A percentile compares a stretch with the other conserved stretches of the same genome.
Evolutionary conservation across 2,329 filamentous ascomycete genomes (phyloP).

Genomic region (Phyllosticta capitalensis): DNA sequence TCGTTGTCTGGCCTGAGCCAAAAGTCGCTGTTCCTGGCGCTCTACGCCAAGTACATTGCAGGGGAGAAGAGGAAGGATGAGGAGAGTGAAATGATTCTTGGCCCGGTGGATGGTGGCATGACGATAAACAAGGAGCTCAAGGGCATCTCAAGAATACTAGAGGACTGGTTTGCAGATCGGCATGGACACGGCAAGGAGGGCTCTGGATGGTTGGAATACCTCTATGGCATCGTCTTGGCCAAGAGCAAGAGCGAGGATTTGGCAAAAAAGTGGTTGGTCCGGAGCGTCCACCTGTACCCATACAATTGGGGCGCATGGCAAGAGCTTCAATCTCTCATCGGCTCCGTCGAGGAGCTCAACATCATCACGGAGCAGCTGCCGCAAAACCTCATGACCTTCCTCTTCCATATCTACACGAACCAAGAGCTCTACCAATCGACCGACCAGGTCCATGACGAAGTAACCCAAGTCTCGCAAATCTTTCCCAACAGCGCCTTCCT

Average conservation of each 20-base stretch:
- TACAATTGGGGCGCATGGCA: conserved; percentile 98
- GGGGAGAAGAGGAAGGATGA: conserved; percentile 96
- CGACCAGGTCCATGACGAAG: conserved; percentile 60
- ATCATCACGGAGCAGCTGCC: conserved; percentile 64
- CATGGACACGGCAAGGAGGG: conserved; percentile 46
- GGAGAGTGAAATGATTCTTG: conserved; percentile 94
- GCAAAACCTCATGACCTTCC: conserved; percentile 82
- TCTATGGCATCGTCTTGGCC: conserved; percentile 82
- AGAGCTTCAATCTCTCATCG: conserved; percentile 74
- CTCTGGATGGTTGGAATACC: conserved; percentile 89
- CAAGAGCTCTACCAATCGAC: conserved; percentile 87
- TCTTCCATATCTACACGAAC: conserved; percentile 86
- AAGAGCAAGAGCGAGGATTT: conserved; percentile 84
- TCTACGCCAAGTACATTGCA: conserved; percentile 87
- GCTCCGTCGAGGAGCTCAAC: conserved; percentile 73
- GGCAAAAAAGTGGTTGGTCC: conserved; percentile 78
- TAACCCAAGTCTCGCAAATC: conserved; percentile 69
- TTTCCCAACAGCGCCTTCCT: conserved; percentile 87
- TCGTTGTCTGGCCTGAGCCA: conserved; percentile 58
- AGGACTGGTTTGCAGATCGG: conserved; percentile 69
- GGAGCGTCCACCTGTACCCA: conserved; percentile 78
- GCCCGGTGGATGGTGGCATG: conserved; percentile 78
- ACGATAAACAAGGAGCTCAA: conserved; percentile 79
- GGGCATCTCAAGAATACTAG: conserved; percentile 63
- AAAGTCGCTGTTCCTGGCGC: conserved; percentile 80